Conservation (phyloP, 768 basidiomycete genomes). For the Boletellus sp. region DNA sequence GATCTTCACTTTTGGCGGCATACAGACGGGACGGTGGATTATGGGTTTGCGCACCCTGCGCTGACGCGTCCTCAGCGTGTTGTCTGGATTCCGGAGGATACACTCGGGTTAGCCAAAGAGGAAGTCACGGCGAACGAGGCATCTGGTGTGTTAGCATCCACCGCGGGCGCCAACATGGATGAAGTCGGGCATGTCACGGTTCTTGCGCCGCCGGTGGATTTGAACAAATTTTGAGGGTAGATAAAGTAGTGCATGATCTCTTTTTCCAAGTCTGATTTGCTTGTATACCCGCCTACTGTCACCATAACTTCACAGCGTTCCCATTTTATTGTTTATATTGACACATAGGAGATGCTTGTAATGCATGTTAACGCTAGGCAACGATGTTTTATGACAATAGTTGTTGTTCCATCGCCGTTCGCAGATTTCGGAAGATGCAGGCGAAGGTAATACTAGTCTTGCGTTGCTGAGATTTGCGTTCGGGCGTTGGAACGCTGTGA, state of each 20-base stretch:
- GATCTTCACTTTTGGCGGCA: conserved; percentile 24
- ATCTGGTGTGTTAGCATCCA: conserved; percentile 49
- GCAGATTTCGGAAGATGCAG: no score
- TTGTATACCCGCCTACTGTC: background rate
- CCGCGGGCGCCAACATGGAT: conserved; percentile 53
- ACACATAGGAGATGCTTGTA: background rate
- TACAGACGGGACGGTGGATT: conserved; percentile 34
- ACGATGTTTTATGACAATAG: background rate
- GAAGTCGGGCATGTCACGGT: conserved; percentile 52
- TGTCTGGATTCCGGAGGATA: conserved; percentile 84
- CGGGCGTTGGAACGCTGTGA: no score
- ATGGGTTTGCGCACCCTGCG: conserved; percentile 88
- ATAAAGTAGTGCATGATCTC: background rate
- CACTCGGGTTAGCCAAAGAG: conserved; percentile 45
- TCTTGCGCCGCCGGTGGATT: conserved; percentile 20
- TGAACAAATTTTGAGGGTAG: conserved; percentile 26
- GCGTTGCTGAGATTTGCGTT: no score
- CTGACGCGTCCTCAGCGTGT: conserved; percentile 65
- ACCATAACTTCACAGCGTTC: background rate
- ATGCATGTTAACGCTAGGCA: background rate
- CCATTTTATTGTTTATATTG: background rate
- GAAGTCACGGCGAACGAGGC: conserved; percentile 57
- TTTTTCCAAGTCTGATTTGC: background rate
- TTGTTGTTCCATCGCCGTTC: no score
- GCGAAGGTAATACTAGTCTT: no score